A percentile compares a stretch with the other conserved stretches of the same genome.
phyloP scores from a whole-genome alignment of 2,329 filamentous ascomycete genomes.

The Hypoxylon sp. region DNA sequence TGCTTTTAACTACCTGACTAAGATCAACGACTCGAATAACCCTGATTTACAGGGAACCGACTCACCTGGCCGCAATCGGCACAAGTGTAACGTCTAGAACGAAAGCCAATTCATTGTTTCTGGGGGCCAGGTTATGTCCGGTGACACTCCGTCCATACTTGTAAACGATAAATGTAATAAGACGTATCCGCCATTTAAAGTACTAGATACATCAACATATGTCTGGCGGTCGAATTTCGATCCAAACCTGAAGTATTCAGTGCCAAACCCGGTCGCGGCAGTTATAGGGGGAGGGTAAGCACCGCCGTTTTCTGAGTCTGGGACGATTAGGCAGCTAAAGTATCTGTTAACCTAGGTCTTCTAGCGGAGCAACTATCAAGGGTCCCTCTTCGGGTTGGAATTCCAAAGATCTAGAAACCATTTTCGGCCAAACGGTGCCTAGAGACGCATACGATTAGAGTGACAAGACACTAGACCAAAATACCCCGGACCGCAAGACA shows the following conservation, averaged over 20 bases:
- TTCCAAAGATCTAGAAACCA: slow-evolving; percentile 26
- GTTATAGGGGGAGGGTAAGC: slow-evolving; percentile 43
- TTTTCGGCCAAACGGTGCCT: slow-evolving; percentile 36
- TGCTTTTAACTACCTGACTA: slow-evolving; percentile 43
- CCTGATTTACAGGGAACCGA: slow-evolving; percentile 32
- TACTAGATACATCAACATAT: slow-evolving; percentile 42
- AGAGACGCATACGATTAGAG: slow-evolving; percentile 23
- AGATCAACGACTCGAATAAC: slow-evolving; percentile 35
- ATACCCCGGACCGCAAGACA: not conserved
- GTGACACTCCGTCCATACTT: too few species aligned
- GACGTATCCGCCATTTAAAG: slow-evolving; percentile 40
- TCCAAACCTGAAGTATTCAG: slow-evolving; percentile 32
- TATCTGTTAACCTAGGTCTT: slow-evolving; percentile 24
- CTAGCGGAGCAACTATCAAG: slow-evolving; percentile 29
- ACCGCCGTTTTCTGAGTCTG: not conserved
- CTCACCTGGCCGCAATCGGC: slow-evolving; percentile 11
- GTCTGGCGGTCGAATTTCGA: slow-evolving; percentile 39
- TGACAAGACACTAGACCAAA: not conserved
- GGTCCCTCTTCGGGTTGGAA: slow-evolving; percentile 28
- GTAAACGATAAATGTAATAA: slow-evolving; percentile 35
- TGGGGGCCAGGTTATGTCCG: slow-evolving; percentile 12
- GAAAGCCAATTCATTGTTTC: slow-evolving; percentile 41
- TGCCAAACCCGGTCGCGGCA: slow-evolving; percentile 35
- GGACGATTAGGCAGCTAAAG: not conserved
- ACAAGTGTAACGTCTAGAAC: slow-evolving; percentile 42